phyloP scores from a whole-genome alignment of 2,329 filamentous ascomycete species.

The Eutypa lata region DNA sequence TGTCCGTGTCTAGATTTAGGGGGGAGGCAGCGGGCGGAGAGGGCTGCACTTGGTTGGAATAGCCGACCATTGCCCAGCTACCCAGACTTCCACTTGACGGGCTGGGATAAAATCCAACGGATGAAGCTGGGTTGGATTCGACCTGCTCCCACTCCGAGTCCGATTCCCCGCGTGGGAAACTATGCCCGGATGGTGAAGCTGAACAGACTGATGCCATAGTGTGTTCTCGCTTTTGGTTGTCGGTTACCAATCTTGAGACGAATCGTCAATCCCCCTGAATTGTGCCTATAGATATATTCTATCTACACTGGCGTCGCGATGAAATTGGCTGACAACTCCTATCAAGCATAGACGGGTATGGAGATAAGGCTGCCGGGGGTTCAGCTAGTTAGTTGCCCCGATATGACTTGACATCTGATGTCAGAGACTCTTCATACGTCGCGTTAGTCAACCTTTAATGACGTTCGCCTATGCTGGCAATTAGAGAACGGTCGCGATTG shows the following conservation, averaged over 20 bases:
- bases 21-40: conserved; percentile 41
- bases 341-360: background rate
- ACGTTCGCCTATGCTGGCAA: no score
- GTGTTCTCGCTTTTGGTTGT: conserved; percentile 3
- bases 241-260: background rate
- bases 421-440: no score
- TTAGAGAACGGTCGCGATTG: no score
- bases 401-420: no score
- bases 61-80: conserved; percentile 47
- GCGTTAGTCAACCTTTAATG: no score
- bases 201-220: conserved; percentile 31
- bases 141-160: conserved; percentile 32
- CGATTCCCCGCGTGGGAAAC: conserved; percentile 25
- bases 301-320: background rate
- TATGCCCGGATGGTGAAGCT: conserved; percentile 26
- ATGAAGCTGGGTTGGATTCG: conserved; percentile 25
- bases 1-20: conserved; percentile 38
- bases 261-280: background rate
- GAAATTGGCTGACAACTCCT: background rate
- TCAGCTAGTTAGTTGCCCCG: background rate
- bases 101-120: conserved; percentile 43
- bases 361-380: background rate
- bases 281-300: background rate
- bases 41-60: conserved; percentile 27
- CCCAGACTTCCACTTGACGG: conserved; percentile 49